Percentiles rank a stretch among this genome's conserved stretches.
Conservation (phyloP, 805 yeast species). For the Ogataea polymorpha region DNA sequence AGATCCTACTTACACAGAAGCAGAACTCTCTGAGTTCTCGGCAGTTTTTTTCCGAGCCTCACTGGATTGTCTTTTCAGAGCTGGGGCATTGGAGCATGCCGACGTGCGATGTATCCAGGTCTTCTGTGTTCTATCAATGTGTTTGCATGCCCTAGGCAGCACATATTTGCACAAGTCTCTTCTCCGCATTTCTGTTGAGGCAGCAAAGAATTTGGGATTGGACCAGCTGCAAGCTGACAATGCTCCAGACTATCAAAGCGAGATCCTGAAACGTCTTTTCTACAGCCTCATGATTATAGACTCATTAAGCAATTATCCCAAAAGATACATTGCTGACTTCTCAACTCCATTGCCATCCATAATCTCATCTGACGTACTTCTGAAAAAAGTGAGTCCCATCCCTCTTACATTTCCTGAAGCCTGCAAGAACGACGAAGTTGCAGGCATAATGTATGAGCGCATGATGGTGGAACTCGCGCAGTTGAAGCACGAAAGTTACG, state of each 20-base stretch:
- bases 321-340: slow-evolving; percentile 18
- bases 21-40: slow-evolving; percentile 16
- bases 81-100: slow-evolving; percentile 23
- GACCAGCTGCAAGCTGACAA: slow-evolving; percentile 7
- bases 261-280: slow-evolving; percentile 24
- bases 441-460: slow-evolving; percentile 22
- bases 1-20: slow-evolving; percentile 9
- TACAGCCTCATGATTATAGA: slow-evolving; percentile 26
- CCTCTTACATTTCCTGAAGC: slow-evolving; percentile 5
- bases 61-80: slow-evolving; percentile 20
- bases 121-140: slow-evolving; percentile 24
- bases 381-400: slow-evolving; percentile 2
- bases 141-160: slow-evolving; percentile 26
- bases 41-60: slow-evolving; percentile 23
- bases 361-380: slow-evolving; percentile 14
- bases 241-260: slow-evolving; percentile 16
- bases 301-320: slow-evolving; percentile 25
- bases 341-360: slow-evolving; percentile 24
- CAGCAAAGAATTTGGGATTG: slow-evolving; percentile 17
- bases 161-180: slow-evolving; percentile 22
- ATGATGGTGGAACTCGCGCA: slow-evolving; percentile 21
- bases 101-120: slow-evolving; percentile 26
- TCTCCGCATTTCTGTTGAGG: slow-evolving; percentile 19
- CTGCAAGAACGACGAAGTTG: slow-evolving; percentile 17
- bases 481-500: slow-evolving; percentile 23